These are phyloP conservation scores for Pichia californica DNA, from an alignment of 805 yeast species.

Conservation along the genomic window DNA sequence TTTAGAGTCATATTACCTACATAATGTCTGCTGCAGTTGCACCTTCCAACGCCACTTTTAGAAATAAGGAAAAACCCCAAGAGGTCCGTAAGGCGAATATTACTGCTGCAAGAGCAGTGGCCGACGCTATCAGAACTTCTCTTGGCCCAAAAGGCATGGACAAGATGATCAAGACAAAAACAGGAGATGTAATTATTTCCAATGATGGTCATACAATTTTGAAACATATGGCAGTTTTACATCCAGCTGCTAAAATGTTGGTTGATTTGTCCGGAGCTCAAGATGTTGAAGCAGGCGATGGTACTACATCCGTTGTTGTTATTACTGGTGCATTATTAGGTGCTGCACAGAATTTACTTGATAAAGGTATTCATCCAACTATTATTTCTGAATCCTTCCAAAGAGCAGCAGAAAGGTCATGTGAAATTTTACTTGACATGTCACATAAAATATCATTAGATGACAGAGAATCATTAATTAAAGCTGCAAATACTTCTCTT, in stretches of 20 bases:
- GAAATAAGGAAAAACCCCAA: conserved; percentile 89
- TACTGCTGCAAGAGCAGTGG: conserved; percentile 88
- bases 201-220: conserved; percentile 98
- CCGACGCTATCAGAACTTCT: conserved; percentile 92
- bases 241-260: conserved; percentile 96
- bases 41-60: conserved; percentile 69
- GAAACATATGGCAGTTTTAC: conserved; percentile 96
- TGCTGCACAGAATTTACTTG: conserved; percentile 87
- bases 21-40: conserved; percentile 10
- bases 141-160: conserved; percentile 99
- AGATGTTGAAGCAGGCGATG: conserved; percentile 99
- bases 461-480: conserved; percentile 76
- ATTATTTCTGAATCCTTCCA: conserved; percentile 91
- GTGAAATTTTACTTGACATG: conserved; percentile 79
- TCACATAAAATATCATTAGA: conserved; percentile 68
- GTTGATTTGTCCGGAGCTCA: conserved; percentile 97
- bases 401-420: conserved; percentile 77
- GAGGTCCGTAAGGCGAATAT: conserved; percentile 88
- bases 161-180: conserved; percentile 92
- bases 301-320: conserved; percentile 96
- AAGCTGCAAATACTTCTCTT: conserved; percentile 92
- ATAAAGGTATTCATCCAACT: conserved; percentile 93
- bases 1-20: too few species aligned
- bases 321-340: conserved; percentile 90
- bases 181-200: conserved; percentile 88